Conservation (phyloP, 2,329 filamentous ascomycete genomes). For the Ophiobolus disseminans region DNA sequence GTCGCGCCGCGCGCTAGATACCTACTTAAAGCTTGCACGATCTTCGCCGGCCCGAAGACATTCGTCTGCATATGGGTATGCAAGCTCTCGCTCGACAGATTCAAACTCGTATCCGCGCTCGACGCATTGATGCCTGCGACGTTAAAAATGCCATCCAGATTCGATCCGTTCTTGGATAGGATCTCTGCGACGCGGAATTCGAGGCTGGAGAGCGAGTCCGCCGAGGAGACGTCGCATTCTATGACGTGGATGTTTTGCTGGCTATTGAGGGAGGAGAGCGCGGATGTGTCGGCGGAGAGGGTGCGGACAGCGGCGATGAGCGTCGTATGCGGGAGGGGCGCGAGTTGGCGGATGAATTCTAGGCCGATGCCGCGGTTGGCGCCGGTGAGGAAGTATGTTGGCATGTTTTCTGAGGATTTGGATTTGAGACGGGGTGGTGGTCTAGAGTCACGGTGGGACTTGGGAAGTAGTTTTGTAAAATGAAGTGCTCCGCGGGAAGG, state of each 20-base stretch:
- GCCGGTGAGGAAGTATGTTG: conserved; percentile 43
- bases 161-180: conserved; percentile 40
- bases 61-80: conserved; percentile 54
- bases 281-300: conserved; percentile 34
- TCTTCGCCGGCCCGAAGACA: conserved; percentile 57
- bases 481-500: neutral
- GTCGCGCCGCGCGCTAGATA: conserved; percentile 40
- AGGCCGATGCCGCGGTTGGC: conserved; percentile 43
- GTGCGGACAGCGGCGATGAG: conserved; percentile 53
- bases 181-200: conserved; percentile 45
- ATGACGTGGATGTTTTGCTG: conserved; percentile 48
- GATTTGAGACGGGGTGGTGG: neutral
- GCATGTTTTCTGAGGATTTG: conserved; percentile 24
- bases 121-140: conserved; percentile 53
- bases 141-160: conserved; percentile 54
- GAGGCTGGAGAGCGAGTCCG: conserved; percentile 44
- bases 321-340: conserved; percentile 39
- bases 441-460: conserved; percentile 3
- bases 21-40: conserved; percentile 48
- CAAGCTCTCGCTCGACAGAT: conserved; percentile 48
- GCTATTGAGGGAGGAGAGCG: conserved; percentile 34
- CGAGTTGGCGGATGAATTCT: conserved; percentile 41
- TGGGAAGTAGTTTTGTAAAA: neutral
- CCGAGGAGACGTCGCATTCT: conserved; percentile 49
- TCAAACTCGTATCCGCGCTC: conserved; percentile 48